These are phyloP conservation scores for Yamadazyma takamatsuzukensis DNA, from an alignment of 805 yeast genomes.

Conservation along the genomic window DNA sequence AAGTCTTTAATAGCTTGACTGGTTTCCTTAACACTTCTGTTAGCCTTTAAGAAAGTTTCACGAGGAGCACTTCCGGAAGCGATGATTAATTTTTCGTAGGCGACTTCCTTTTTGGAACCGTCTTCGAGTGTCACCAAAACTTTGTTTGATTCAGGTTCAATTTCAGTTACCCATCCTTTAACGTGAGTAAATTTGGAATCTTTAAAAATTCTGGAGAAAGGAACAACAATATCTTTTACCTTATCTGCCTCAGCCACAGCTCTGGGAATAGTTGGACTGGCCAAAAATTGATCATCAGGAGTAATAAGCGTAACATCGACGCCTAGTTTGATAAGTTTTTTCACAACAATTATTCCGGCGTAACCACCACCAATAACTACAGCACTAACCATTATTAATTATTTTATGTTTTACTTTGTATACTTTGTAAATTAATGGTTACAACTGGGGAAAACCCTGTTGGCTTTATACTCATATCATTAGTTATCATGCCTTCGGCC, in stretches of 20 bases:
- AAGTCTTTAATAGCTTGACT: conserved; percentile 15
- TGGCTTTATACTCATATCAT: no score
- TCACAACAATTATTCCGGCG: conserved; percentile 21
- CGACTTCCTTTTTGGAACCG: conserved; percentile 5
- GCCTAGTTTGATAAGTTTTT: conserved; percentile 4
- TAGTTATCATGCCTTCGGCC: no score
- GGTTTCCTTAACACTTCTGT: conserved; percentile 12
- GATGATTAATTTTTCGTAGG: conserved; percentile 33
- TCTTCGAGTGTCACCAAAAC: conserved; percentile 14
- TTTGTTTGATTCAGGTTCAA: conserved; percentile 21
- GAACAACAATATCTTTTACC: conserved; percentile 14
- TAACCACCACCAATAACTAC: conserved; percentile 35
- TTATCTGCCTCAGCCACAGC: conserved; percentile 23
- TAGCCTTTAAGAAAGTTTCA: conserved; percentile 23
- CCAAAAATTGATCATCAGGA: conserved; percentile 17
- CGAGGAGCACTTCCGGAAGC: conserved; percentile 30
- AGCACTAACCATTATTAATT: no score
- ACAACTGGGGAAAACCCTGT: no score
- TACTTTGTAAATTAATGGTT: no score
- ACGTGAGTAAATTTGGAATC: conserved; percentile 14
- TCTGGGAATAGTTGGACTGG: conserved; percentile 28
- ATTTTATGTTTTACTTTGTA: no score
- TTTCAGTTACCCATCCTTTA: conserved; percentile 20
- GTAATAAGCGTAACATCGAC: conserved; percentile 19
- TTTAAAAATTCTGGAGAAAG: conserved; percentile 15